These are phyloP conservation scores for Xylaria castorea DNA, from an alignment of 495 filamentous ascomycete species.

Conservation along the genomic window DNA sequence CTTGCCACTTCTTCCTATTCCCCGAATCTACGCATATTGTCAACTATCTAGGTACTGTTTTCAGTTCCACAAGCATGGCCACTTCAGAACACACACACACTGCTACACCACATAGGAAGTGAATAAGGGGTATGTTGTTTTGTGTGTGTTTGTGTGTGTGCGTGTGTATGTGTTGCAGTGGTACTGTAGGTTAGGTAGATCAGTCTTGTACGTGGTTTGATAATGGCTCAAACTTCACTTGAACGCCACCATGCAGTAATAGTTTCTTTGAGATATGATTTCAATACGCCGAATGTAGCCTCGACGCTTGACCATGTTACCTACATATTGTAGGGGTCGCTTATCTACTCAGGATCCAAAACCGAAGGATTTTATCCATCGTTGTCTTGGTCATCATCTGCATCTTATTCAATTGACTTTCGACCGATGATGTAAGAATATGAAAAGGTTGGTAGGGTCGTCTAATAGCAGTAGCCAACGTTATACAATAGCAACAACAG, in stretches of 20 bases:
- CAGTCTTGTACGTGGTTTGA: slow-evolving; percentile 11
- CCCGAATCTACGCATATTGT: slow-evolving; percentile 14
- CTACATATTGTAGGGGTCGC: background rate
- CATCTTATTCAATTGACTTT: background rate
- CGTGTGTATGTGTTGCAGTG: slow-evolving; percentile 13
- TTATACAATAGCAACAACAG: slow-evolving; percentile 1
- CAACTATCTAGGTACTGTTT: slow-evolving; percentile 13
- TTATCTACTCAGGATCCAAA: background rate
- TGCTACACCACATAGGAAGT: slow-evolving; percentile 15
- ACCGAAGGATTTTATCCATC: background rate
- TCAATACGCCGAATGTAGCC: background rate
- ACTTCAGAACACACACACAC: background rate
- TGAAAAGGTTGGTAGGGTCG: background rate
- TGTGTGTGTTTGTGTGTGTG: background rate
- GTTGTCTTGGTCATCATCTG: too few relatives aligned
- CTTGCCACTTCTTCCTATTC: slow-evolving; percentile 9
- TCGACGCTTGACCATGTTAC: background rate
- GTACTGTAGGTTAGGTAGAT: slow-evolving; percentile 6
- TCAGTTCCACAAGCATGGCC: slow-evolving; percentile 1
- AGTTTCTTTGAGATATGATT: background rate
- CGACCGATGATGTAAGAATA: background rate
- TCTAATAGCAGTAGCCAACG: background rate
- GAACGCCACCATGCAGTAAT: slow-evolving; percentile 16
- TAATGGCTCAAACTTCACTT: background rate
- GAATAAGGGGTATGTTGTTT: background rate